Evolutionary conservation across 768 basidiomycete genomes (phyloP).

Genomic region (Agaricus sinodeliciosus): DNA sequence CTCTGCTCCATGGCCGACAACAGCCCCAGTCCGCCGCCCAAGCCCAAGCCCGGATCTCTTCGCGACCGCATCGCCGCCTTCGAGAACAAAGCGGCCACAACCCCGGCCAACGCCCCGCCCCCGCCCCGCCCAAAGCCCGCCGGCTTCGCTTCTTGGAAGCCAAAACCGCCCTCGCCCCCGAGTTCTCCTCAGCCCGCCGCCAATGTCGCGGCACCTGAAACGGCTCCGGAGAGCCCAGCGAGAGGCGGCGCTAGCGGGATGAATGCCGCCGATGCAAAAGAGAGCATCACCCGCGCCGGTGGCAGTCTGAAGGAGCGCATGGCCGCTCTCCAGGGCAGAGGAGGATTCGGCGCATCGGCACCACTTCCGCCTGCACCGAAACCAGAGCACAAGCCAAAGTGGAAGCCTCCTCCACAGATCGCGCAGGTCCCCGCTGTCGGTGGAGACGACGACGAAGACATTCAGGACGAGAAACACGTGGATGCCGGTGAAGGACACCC

Average conservation of each 20-base stretch:
- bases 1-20: constrained; percentile 49
- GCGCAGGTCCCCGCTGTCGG: constrained; percentile 40
- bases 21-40: constrained; percentile 40
- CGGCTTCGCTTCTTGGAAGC: constrained; percentile 62
- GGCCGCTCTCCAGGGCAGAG: constrained; percentile 85
- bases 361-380: constrained; percentile 42
- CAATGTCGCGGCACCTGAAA: constrained; percentile 14
- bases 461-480: constrained; percentile 8
- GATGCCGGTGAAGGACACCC: constrained; percentile 5
- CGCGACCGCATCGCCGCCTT: constrained; percentile 88
- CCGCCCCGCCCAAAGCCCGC: constrained; percentile 64
- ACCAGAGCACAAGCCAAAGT: constrained; percentile 66
- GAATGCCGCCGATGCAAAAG: constrained; percentile 85
- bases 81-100: constrained; percentile 55
- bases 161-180: constrained; percentile 49
- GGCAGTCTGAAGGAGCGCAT: constrained; percentile 89
- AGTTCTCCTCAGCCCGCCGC: constrained; percentile 23
- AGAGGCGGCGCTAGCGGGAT: constrained; percentile 34
- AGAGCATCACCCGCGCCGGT: constrained; percentile 65
- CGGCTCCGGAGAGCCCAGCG: not conserved
- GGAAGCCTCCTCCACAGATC: constrained; percentile 72
- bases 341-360: constrained; percentile 62
- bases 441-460: constrained; percentile 24
- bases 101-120: constrained; percentile 32
- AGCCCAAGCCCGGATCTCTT: constrained; percentile 69